Conservation (phyloP, 352 stramenopile genomes). For the Elongisporangium anandrum region DNA sequence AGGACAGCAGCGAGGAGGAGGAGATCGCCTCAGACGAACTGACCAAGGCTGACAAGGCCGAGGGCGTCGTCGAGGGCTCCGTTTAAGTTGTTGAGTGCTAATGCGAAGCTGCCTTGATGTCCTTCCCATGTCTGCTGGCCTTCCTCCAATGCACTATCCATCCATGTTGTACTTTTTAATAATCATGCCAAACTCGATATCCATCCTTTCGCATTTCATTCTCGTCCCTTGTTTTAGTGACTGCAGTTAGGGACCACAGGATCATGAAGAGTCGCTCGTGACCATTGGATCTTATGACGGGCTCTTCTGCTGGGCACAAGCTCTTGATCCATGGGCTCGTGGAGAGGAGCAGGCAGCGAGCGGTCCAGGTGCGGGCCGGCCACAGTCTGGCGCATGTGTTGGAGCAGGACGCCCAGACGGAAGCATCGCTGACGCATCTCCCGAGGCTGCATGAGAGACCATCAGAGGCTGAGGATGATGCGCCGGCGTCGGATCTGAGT, state of each 20-base stretch:
- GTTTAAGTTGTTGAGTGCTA: slow-evolving; percentile 28
- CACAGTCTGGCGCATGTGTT: slow-evolving; percentile 39
- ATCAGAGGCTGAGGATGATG: background rate
- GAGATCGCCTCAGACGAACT: slow-evolving; percentile 21
- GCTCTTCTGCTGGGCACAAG: slow-evolving; percentile 23
- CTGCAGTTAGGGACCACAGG: background rate
- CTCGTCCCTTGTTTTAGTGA: background rate
- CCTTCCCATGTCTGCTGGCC: background rate
- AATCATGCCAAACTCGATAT: background rate
- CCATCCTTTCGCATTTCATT: background rate
- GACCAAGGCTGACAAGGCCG: slow-evolving; percentile 18
- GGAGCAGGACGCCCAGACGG: slow-evolving; percentile 5
- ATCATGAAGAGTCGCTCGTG: background rate
- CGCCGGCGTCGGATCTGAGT: background rate
- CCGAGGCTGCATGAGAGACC: slow-evolving; percentile 1
- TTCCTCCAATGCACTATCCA: background rate
- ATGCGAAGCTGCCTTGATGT: background rate
- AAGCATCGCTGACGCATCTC: slow-evolving; percentile 2
- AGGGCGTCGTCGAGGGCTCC: slow-evolving; percentile 53
- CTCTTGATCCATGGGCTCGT: slow-evolving; percentile 53
- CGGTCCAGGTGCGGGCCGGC: slow-evolving; percentile 49
- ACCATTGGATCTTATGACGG: background rate
- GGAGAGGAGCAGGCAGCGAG: slow-evolving; percentile 51
- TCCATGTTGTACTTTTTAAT: background rate
- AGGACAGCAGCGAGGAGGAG: slow-evolving; percentile 33